These are phyloP conservation scores for Moringa oleifera DNA, from an alignment of 345 rosid species.

Conservation along the genomic window DNA sequence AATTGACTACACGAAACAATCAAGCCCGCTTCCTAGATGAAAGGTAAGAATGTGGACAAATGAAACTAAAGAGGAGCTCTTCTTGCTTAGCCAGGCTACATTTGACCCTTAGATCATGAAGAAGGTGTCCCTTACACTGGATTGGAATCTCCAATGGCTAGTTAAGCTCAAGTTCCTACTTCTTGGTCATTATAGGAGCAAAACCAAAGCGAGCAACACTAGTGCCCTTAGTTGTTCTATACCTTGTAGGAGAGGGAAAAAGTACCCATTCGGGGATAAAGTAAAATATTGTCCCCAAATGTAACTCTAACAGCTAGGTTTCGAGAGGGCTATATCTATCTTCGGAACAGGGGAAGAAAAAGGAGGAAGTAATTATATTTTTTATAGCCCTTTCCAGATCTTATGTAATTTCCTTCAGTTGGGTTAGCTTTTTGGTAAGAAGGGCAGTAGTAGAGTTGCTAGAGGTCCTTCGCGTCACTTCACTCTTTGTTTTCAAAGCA, in stretches of 20 bases:
- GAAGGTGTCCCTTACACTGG: background rate
- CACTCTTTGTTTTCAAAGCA: background rate
- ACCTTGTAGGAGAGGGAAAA: background rate
- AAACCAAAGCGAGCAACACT: too few relatives aligned
- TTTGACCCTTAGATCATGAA: background rate
- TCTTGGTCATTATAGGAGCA: too few relatives aligned
- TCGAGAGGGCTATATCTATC: background rate
- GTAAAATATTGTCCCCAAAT: background rate
- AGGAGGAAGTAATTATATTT: background rate
- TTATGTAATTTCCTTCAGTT: background rate
- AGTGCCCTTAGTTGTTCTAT: background rate
- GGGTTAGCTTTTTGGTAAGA: background rate
- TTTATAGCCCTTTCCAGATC: background rate
- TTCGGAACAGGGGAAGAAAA: background rate
- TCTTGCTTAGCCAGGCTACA: background rate
- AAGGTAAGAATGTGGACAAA: background rate
- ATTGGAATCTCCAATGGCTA: background rate
- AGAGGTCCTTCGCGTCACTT: too few relatives aligned
- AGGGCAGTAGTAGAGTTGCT: too few relatives aligned
- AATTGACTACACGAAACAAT: background rate
- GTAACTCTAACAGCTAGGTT: background rate
- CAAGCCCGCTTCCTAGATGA: background rate
- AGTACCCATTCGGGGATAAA: background rate
- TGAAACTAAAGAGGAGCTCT: background rate
- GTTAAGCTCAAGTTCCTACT: background rate